phyloP scores from a whole-genome alignment of 257 asterid genomes.

The Jacaranda mimosifolia region DNA sequence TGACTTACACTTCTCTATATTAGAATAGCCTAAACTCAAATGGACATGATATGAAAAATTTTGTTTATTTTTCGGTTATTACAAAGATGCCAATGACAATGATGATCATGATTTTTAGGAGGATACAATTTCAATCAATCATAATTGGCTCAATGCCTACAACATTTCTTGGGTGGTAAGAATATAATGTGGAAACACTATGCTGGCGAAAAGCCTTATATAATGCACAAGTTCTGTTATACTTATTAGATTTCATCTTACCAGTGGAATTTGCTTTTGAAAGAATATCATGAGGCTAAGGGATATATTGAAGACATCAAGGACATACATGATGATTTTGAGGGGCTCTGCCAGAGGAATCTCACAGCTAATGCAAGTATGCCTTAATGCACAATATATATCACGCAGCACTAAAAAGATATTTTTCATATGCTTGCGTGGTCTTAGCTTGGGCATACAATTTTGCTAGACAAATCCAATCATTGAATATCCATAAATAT shows the following conservation, averaged over 20 bases:
- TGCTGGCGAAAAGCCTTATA: conserved; percentile 23
- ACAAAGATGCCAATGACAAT: conserved; percentile 35
- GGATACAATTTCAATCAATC: conserved; percentile 93
- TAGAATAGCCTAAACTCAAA: conserved; percentile 1
- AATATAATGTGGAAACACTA: neutral
- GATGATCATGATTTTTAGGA: conserved; percentile 60
- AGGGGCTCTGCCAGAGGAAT: conserved; percentile 91
- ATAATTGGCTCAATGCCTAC: conserved; percentile 93
- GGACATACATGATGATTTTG: conserved; percentile 89
- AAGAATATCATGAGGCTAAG: conserved; percentile 85
- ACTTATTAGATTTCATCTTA: too few species aligned
- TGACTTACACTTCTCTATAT: neutral
- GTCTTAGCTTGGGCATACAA: too few species aligned
- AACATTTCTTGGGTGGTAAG: conserved; percentile 90
- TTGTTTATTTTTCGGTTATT: conserved; percentile 6
- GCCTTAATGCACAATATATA: conserved; percentile 11
- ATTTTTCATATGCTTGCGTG: too few species aligned
- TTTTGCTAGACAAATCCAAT: too few species aligned
- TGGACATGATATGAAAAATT: neutral
- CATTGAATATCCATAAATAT: too few species aligned
- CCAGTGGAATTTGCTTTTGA: conserved; percentile 95
- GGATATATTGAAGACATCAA: conserved; percentile 85
- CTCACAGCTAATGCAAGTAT: conserved; percentile 95
- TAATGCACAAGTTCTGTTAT: conserved; percentile 22
- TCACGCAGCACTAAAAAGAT: too few species aligned